These are phyloP conservation scores for Perkinsus marinus DNA, from an alignment of 169 alveolate genomes.

Conservation along the genomic window DNA sequence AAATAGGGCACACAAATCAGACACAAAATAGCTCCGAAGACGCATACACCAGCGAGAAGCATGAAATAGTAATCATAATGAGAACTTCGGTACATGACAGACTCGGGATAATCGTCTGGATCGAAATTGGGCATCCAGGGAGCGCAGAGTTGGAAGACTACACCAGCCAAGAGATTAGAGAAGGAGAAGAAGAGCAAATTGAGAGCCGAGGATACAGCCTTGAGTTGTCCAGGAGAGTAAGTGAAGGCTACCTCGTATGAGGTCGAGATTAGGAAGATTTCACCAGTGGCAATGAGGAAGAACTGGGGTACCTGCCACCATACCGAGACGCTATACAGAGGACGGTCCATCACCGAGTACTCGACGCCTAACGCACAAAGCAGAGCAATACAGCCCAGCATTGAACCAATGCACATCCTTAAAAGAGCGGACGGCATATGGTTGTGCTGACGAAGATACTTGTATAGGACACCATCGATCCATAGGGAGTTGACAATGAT, in stretches of 20 bases:
- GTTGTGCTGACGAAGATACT: neutral
- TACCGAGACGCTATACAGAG: neutral
- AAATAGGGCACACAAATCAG: neutral
- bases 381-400: neutral
- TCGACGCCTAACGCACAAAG: neutral
- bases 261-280: neutral
- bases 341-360: neutral
- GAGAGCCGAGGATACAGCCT: neutral
- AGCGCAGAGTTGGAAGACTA: neutral
- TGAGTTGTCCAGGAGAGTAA: neutral
- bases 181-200: neutral
- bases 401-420: neutral
- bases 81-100: neutral
- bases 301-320: neutral
- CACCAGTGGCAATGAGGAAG: neutral
- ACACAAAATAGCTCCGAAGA: neutral
- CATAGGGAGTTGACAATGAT: neutral
- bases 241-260: neutral
- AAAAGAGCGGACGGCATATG: neutral
- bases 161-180: neutral
- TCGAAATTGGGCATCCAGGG: neutral
- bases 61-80: neutral
- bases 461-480: neutral
- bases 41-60: neutral
- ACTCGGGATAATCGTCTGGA: neutral